Evolutionary conservation across 495 filamentous ascomycete species (phyloP), one percentile per base, ranked within the genome.

Genomic region (Aspergillus sclerotiicarbonarius): DNA sequence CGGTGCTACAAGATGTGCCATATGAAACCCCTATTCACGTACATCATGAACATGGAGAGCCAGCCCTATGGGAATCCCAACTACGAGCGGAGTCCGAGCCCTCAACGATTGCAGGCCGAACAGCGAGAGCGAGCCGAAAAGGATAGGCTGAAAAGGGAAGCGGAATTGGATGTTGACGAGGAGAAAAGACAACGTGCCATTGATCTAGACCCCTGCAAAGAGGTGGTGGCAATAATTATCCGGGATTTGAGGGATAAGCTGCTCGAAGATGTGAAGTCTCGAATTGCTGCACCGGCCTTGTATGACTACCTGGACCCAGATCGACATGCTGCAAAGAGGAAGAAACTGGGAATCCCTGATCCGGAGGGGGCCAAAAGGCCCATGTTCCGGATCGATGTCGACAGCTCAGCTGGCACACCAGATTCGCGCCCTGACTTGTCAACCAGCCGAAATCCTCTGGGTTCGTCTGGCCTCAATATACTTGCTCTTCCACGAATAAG

Each of bases 11-110:
- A 82, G 51, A 76, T 84, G 35, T 88, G 86, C 54, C 82, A 96
- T 68, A 85, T 86, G 67, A 84, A 84, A 25, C 79, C 84, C 1
- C 81, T 99, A 46, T 98, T 99, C 77, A 96, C 85, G 6, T 98
- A 97, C 66, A 84, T 81, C 52, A 90, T 99, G 91, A 84, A 84
- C 43, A 96, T 99, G 92, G 87, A 92, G 67, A 85, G 86, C 59
- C 85, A 91, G 51, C 75, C 78, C 33, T 84, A 84, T 60, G 88
- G 85, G 8, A 89, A 90, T 61, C 85, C 83, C 41, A 72, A 82
- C 63, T 83, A 89, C 65, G 76, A 87, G 71, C 73, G 83, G 67
- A 82, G 85, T 67, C 80, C 86, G 51, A 84, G 81, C 60, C 79
- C 83, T 46, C 74, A 84, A 70, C 68, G 78, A 51, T 63, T 72